Base-by-base conservation (phyloP, 1,139 yeast species). In the Candida sp. region DNA sequence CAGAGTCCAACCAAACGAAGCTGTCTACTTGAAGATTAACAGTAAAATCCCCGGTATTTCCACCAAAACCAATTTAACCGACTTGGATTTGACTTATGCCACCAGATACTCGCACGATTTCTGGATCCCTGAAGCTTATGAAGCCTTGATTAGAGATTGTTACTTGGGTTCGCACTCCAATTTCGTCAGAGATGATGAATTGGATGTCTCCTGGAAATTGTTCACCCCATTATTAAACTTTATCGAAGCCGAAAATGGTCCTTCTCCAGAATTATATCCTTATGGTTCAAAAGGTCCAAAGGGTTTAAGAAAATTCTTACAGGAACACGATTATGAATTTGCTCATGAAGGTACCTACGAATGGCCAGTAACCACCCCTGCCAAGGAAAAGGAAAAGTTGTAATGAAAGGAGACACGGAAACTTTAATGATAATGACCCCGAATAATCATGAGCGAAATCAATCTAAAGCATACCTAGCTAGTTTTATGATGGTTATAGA, bases 121-220 rank as follows among this genome's bases (percentile, higher is more conserved):
- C 69, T 86, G 91, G 87, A 91, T 93, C 58, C 98, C 99, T 42
- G 97, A 91, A 73, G 99, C 98, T 40, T 93, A 93, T 67, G 99
- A 95, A 72, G 87, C 97, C 2, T 81, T 93, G 57, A 88, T 93
- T 56, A 81, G 96, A 65, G 99, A 95, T 66, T 87, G 93, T 50
- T 72, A 85, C 61, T 77, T 82, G 55, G 99, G 96, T 46, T 96
- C 91, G 68, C 99, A 93, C 70, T 86, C 98, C 48, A 91, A 91
- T 72, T 93, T 95, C 64, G 99, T 93, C 33, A 86, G 99, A 71
- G 98, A 91, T 63, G 99, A 93, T 64, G 99, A 93, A 71, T 80
- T 95, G 62, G 97, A 91, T 48, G 82, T 85, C 47, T 84, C 95
- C 47, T 93, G 99, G 99, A 77, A 79, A 57, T 72, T 93, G 48